These are phyloP conservation scores for Paecilomyces variotii DNA, from an alignment of 2,329 filamentous ascomycete species.

Conservation along the genomic window DNA sequence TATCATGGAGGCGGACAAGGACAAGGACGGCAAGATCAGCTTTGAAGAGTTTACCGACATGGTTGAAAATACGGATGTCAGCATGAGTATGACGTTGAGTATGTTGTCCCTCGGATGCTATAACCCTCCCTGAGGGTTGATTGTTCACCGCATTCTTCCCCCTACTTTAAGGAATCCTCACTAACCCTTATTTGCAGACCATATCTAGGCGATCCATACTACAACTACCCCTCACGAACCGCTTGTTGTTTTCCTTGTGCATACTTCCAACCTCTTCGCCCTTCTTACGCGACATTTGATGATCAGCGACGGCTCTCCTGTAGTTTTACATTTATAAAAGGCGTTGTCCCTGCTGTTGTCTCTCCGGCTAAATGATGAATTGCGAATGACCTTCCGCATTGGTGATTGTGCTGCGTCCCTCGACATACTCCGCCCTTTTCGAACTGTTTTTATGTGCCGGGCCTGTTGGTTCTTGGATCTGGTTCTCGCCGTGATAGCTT, in stretches of 20 bases:
- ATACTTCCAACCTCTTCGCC: neutral
- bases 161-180: neutral
- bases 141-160: neutral
- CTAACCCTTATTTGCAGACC: constrained; percentile 1
- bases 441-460: too few relatives aligned
- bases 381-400: neutral
- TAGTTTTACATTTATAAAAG: constrained; percentile 1
- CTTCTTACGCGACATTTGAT: neutral
- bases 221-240: neutral
- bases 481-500: neutral
- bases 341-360: neutral
- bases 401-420: neutral
- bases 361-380: neutral
- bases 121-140: neutral
- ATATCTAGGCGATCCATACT: neutral
- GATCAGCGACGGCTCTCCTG: neutral
- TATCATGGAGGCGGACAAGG: constrained; percentile 97
- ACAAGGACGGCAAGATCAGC: constrained; percentile 95
- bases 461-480: neutral
- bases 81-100: constrained; percentile 61
- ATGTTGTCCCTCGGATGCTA: constrained; percentile 20
- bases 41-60: constrained; percentile 99
- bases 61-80: constrained; percentile 85
- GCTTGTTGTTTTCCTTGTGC: neutral
- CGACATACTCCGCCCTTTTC: neutral